Conservation (phyloP, 345 rosid genomes). For the Eucalyptus cloeziana region DNA sequence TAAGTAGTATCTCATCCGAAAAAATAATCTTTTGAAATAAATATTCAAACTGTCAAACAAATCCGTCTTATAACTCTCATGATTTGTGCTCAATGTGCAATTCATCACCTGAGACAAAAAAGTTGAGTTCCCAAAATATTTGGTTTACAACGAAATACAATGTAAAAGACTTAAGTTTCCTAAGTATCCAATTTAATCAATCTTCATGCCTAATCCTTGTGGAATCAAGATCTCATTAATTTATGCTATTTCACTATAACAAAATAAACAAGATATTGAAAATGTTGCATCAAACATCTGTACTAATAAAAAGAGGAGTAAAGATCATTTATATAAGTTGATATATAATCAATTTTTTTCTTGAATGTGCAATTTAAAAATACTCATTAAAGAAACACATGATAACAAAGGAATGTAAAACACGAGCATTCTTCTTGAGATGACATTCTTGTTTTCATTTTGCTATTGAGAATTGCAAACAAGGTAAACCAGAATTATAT, state of each 20-base stretch:
- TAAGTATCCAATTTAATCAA: no score
- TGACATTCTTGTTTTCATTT: background rate
- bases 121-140: background rate
- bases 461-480: background rate
- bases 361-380: no score
- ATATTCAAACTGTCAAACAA: rapidly evolving
- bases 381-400: no score
- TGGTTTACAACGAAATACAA: no score
- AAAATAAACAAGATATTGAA: background rate
- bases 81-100: background rate
- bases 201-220: no score
- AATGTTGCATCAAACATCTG: background rate
- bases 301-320: background rate
- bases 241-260: background rate
- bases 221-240: no score
- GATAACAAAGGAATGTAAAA: no score
- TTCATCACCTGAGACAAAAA: background rate
- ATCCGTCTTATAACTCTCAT: no score
- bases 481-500: rapidly evolving
- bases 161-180: no score
- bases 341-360: no score
- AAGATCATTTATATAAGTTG: no score
- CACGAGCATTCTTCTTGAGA: background rate
- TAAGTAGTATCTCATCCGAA: background rate
- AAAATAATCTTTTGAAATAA: no score